These are phyloP conservation scores for Porpolomopsis calyptriformis DNA, from an alignment of 768 basidiomycete species.

Conservation along the genomic window DNA sequence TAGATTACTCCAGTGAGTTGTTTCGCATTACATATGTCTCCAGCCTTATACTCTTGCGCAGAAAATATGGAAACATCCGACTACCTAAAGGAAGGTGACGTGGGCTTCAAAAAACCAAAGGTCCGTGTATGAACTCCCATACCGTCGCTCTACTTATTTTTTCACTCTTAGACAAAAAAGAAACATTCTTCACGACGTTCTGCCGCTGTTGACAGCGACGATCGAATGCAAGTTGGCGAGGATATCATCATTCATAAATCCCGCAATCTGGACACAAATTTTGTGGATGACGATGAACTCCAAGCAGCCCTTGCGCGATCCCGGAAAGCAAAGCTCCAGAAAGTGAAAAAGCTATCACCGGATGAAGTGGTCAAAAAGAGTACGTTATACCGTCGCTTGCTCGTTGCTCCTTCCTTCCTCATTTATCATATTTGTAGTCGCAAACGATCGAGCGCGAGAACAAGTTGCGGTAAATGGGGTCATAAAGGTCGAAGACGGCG, in stretches of 20 bases:
- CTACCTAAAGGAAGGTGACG: constrained; percentile 83
- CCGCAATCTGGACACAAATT: constrained; percentile 74
- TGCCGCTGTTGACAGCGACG: constrained; percentile 23
- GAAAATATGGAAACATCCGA: constrained; percentile 84
- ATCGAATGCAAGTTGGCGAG: constrained; percentile 73
- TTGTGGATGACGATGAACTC: constrained; percentile 97
- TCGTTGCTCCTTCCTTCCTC: background rate
- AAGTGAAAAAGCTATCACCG: constrained; percentile 62
- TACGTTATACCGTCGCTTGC: constrained; percentile 26
- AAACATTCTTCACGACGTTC: constrained; percentile 68
- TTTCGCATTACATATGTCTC: background rate
- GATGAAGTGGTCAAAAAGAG: constrained; percentile 76
- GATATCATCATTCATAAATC: constrained; percentile 56
- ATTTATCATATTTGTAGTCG: constrained; percentile 36
- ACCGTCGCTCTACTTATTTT: constrained; percentile 7
- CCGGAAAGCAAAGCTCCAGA: constrained; percentile 71
- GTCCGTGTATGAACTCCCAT: constrained; percentile 25
- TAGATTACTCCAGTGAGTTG: constrained; percentile 82
- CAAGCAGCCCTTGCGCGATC: constrained; percentile 86
- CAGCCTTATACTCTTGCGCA: constrained; percentile 21
- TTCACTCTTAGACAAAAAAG: constrained; percentile 71
- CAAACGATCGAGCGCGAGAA: constrained; percentile 47
- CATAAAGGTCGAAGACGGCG: constrained; percentile 38
- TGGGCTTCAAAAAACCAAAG: constrained; percentile 93
- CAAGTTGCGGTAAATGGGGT: constrained; percentile 29